A percentile compares a stretch with the other conserved stretches of the same genome.
Evolutionary conservation across 768 basidiomycete species (phyloP).

Genomic region (Agrocybe pediades): DNA sequence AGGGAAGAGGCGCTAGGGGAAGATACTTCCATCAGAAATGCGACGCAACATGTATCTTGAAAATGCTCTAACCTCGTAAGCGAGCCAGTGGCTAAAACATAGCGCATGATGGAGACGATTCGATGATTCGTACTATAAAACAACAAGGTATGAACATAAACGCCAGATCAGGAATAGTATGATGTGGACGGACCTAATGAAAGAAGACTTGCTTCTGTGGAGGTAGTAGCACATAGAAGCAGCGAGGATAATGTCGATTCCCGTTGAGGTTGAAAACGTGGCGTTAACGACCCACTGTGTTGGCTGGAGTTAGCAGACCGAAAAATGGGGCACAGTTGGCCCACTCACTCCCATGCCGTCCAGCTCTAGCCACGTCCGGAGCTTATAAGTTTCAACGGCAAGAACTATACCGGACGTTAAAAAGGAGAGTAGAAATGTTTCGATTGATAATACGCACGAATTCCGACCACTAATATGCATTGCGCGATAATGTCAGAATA

Average conservation of each 20-base stretch:
- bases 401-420: neutral
- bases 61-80: slow-evolving; percentile 29
- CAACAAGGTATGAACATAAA: neutral
- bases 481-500: neutral
- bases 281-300: slow-evolving; percentile 40
- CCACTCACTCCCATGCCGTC: slow-evolving; percentile 30
- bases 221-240: slow-evolving; percentile 32
- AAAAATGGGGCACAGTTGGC: neutral
- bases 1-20: slow-evolving; percentile 41
- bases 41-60: neutral
- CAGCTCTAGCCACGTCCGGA: slow-evolving; percentile 28
- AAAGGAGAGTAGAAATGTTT: neutral
- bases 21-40: neutral
- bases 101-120: slow-evolving; percentile 33
- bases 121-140: slow-evolving; percentile 27
- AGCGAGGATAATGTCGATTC: slow-evolving; percentile 41
- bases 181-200: slow-evolving; percentile 18
- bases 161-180: neutral
- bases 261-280: slow-evolving; percentile 39
- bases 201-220: slow-evolving; percentile 21
- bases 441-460: slow-evolving; percentile 7
- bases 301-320: neutral
- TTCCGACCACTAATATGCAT: slow-evolving; percentile 6
- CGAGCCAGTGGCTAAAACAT: slow-evolving; percentile 33
- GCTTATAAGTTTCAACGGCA: slow-evolving; percentile 23